Percentiles rank a stretch among this genome's conserved stretches.
Conservation (phyloP, 2,329 filamentous ascomycete genomes). For the Venturia oleaginea region DNA sequence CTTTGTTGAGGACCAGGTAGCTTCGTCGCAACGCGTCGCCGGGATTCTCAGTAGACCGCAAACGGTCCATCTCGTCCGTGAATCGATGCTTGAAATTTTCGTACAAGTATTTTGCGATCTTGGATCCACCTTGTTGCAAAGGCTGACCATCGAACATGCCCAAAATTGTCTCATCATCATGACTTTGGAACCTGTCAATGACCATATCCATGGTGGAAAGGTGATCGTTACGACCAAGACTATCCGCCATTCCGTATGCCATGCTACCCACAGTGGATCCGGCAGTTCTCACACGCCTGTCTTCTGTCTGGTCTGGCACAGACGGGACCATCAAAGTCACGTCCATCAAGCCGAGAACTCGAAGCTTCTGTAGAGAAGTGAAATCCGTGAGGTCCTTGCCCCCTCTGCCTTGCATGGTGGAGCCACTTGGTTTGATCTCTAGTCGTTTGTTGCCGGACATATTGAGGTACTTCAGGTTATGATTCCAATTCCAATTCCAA, state of each 20-base stretch:
- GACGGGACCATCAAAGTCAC: slow-evolving; percentile 89
- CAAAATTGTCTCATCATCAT: slow-evolving; percentile 79
- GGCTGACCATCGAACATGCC: slow-evolving; percentile 95
- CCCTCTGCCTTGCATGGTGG: slow-evolving; percentile 40
- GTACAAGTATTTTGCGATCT: slow-evolving; percentile 92
- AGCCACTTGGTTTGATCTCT: slow-evolving; percentile 68
- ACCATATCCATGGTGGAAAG: slow-evolving; percentile 93
- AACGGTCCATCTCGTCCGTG: slow-evolving; percentile 65
- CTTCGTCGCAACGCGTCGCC: slow-evolving; percentile 75
- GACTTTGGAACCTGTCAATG: slow-evolving; percentile 81
- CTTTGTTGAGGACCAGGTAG: slow-evolving; percentile 87
- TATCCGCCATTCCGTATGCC: slow-evolving; percentile 96
- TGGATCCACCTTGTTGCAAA: slow-evolving; percentile 81
- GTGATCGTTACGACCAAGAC: slow-evolving; percentile 85
- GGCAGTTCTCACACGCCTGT: slow-evolving; percentile 90
- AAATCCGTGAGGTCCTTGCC: slow-evolving; percentile 80
- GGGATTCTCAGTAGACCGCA: slow-evolving; percentile 65
- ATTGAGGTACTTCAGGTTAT: slow-evolving; percentile 88
- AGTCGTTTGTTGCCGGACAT: slow-evolving; percentile 93
- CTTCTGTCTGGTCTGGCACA: slow-evolving; percentile 90
- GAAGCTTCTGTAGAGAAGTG: slow-evolving; percentile 69
- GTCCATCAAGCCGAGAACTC: slow-evolving; percentile 92
- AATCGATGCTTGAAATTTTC: slow-evolving; percentile 90
- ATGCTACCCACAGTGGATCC: slow-evolving; percentile 86
- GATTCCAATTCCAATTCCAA: slow-evolving; percentile 99